phyloP scores from a whole-genome alignment of 257 asterid genomes.

The Misopates orontium region DNA sequence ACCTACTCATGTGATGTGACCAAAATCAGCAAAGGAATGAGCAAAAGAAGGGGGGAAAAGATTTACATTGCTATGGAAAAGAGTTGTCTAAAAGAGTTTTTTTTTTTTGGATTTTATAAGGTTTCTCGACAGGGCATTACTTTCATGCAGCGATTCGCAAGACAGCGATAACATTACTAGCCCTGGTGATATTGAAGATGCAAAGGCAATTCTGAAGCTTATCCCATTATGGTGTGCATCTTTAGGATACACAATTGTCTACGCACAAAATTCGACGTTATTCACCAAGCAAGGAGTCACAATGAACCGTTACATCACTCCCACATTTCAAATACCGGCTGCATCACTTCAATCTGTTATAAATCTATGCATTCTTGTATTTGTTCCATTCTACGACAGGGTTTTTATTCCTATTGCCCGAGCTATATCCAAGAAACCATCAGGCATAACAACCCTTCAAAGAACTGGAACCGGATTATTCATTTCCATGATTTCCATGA shows the following conservation, averaged over 20 bases:
- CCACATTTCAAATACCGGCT: constrained; percentile 13
- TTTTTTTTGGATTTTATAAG: background rate
- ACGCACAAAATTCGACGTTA: constrained; percentile 8
- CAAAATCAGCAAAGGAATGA: too few relatives aligned
- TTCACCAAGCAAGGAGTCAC: constrained; percentile 27
- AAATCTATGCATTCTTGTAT: background rate
- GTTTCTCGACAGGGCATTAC: constrained; percentile 14
- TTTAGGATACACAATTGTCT: constrained; percentile 14
- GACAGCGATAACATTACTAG: background rate
- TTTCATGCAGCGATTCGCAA: background rate
- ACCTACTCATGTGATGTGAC: too few relatives aligned
- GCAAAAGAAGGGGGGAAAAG: too few relatives aligned
- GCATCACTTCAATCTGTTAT: constrained; percentile 17
- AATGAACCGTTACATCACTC: constrained; percentile 15
- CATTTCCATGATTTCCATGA: constrained; percentile 17
- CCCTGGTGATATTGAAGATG: constrained; percentile 21
- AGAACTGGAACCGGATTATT: constrained; percentile 17
- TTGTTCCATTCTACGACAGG: constrained; percentile 14
- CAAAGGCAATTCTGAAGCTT: constrained; percentile 23
- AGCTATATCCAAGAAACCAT: background rate
- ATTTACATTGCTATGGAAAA: too few relatives aligned
- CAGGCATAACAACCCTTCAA: constrained; percentile 26
- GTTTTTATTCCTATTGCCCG: background rate
- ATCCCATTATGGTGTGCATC: constrained; percentile 22
- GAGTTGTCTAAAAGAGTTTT: too few relatives aligned